phyloP scores from a whole-genome alignment of 2,329 filamentous ascomycete genomes.

The Alternaria hordeiaustralica region DNA sequence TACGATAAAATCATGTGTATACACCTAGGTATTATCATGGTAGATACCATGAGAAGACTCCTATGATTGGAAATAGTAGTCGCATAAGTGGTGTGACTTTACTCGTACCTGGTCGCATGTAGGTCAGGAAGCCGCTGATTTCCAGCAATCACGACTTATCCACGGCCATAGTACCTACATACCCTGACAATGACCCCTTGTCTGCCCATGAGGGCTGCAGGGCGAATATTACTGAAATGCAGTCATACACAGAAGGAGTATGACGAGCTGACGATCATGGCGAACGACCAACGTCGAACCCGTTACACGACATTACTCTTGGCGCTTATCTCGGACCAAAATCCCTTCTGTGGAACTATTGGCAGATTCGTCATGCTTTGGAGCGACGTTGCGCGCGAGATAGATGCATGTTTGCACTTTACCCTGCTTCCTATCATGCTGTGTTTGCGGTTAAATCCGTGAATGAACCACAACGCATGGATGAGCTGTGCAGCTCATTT shows the following conservation, averaged over 20 bases:
- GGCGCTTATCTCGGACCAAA: neutral
- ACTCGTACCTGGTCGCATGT: neutral
- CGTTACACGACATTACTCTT: neutral
- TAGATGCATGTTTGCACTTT: neutral
- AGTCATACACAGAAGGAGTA: neutral
- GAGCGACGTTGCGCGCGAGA: neutral
- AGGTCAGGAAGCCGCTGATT: neutral
- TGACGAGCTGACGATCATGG: neutral
- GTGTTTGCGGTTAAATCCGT: neutral
- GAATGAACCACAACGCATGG: neutral
- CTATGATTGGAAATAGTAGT: neutral
- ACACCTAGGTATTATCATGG: too few species aligned
- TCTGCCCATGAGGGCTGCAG: neutral
- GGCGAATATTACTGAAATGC: neutral
- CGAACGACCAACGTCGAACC: neutral
- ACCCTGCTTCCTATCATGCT: neutral
- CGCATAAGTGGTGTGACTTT: neutral
- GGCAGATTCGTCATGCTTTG: neutral
- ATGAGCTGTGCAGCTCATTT: neutral
- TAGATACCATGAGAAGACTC: neutral
- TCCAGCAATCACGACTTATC: neutral
- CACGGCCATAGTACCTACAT: too few species aligned
- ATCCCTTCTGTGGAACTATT: neutral
- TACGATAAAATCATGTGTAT: neutral
- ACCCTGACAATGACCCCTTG: neutral